Base-by-base conservation (phyloP, 1,139 yeast species). In the Saccharomycopsis hybrid region DNA sequence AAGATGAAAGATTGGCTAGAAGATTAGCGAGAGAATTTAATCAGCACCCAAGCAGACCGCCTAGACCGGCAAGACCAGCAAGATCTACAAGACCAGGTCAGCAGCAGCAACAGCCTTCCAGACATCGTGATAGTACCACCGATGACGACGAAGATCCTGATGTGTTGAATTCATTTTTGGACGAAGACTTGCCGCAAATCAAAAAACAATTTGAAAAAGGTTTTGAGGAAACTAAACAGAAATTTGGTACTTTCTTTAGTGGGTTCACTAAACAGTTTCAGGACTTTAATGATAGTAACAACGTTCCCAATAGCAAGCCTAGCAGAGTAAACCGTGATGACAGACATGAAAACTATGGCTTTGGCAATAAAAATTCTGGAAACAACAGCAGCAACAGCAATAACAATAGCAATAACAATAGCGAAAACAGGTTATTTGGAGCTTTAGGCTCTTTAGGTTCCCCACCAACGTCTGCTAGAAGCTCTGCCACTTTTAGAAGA, bases 1-100 rank as follows among this genome's bases (percentile, higher is more conserved):
- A 83, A 51, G 98, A 92, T 65, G 98, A 88, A 64, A 69, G 78
- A 32, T 72, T 90, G 57, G 97, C 97, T 1, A 77, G 95, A 56
- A 74, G 77, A 61, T 71, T 92, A 59, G 95, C 92, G 55, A 79
- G 79, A 59, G 82, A 85, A 60, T 85, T 76, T 63, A 85, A 73
- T 41, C 54, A 49, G 44, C 47, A 51, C 30, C 46, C 43, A 31
- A 18, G 37, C 11, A 43, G 35, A 25, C 48, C 53, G 18, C 42
- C 43, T 38, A 30, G 47, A 4, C 44, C 42, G 32, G 44, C 27
- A 24, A 37, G 46, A 25, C 40, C 46, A 25, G 28, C 37, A 24
- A 43, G 27, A 33, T 29, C 28, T n/a, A 36, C 28, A 5, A 18
- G 18, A 18, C 18, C 18, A 18, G 18, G 18, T 18, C 18, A 18